Percentiles rank a stretch among this genome's conserved stretches.
Evolutionary conservation across 352 stramenopile species (phyloP).

Genomic region (Globisporangium carolinianum): DNA sequence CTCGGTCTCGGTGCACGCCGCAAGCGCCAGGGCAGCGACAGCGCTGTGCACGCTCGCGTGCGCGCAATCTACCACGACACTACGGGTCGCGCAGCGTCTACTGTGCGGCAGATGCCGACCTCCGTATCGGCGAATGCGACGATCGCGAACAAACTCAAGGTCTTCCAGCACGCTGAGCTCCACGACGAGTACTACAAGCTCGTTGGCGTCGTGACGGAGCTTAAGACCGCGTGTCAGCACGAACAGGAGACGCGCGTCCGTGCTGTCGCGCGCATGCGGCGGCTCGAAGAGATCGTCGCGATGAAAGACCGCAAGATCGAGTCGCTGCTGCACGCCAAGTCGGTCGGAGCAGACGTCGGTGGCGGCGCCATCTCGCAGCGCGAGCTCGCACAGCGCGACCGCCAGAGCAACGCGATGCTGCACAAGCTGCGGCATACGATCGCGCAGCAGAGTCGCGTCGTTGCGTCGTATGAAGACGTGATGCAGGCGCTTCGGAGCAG

Average conservation of each 20-base stretch:
- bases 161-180: conserved; percentile 48
- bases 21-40: conserved; percentile 25
- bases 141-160: conserved; percentile 28
- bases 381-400: conserved; percentile 37
- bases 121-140: conserved; percentile 19
- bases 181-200: conserved; percentile 61
- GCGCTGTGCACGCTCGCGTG: conserved; percentile 33
- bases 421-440: conserved; percentile 51
- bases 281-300: conserved; percentile 52
- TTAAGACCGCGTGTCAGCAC: conserved; percentile 36
- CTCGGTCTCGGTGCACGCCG: conserved; percentile 21
- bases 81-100: conserved; percentile 15
- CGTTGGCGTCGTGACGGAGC: conserved; percentile 39
- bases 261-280: conserved; percentile 34
- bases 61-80: conserved; percentile 46
- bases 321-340: conserved; percentile 33
- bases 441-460: conserved; percentile 40
- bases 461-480: conserved; percentile 47
- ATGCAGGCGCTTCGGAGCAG: conserved; percentile 47
- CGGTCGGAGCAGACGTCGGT: conserved; percentile 12
- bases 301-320: conserved; percentile 75
- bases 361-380: conserved; percentile 16
- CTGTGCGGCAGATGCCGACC: conserved; percentile 13
- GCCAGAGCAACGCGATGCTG: conserved; percentile 34
- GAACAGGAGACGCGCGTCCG: conserved; percentile 48